These are phyloP conservation scores for Neurospora sp. DNA, from an alignment of 495 filamentous ascomycete species.

Conservation along the genomic window DNA sequence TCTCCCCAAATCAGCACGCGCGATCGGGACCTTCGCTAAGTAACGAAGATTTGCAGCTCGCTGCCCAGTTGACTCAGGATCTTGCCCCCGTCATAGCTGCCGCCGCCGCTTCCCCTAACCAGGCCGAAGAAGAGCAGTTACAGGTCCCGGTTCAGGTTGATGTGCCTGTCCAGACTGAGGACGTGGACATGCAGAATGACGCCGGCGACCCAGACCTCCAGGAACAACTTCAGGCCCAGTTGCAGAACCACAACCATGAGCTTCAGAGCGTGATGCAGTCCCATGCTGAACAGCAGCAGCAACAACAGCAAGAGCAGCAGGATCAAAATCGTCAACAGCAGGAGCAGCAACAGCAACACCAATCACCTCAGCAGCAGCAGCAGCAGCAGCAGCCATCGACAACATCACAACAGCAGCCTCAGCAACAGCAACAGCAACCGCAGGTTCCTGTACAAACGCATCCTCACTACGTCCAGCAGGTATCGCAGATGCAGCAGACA, in stretches of 20 bases:
- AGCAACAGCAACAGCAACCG: slow-evolving; percentile 9
- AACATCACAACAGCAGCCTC: slow-evolving; percentile 3
- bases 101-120: slow-evolving; percentile 10
- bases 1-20: slow-evolving; percentile 19
- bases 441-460: background rate
- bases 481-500: slow-evolving; percentile 2
- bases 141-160: slow-evolving; percentile 8
- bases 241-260: slow-evolving; percentile 21
- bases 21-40: slow-evolving; percentile 20
- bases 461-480: slow-evolving; percentile 7
- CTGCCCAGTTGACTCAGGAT: slow-evolving; percentile 41
- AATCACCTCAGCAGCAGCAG: background rate
- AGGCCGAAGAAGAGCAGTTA: slow-evolving; percentile 11
- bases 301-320: slow-evolving; percentile 1
- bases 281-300: slow-evolving; percentile 10
- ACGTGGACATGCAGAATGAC: slow-evolving; percentile 3
- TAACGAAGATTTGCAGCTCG: slow-evolving; percentile 40
- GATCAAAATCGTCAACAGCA: slow-evolving; percentile 9
- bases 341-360: slow-evolving; percentile 13
- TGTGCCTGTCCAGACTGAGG: background rate
- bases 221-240: slow-evolving; percentile 21
- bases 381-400: slow-evolving; percentile 1
- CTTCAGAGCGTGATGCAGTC: slow-evolving; percentile 12
- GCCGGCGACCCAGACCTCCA: slow-evolving; percentile 18
- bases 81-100: slow-evolving; percentile 26